These are phyloP conservation scores for Rhytidiadelphus loreus DNA, from an alignment of 225 moss, liverwort and hornwort genomes.

Conservation along the genomic window DNA sequence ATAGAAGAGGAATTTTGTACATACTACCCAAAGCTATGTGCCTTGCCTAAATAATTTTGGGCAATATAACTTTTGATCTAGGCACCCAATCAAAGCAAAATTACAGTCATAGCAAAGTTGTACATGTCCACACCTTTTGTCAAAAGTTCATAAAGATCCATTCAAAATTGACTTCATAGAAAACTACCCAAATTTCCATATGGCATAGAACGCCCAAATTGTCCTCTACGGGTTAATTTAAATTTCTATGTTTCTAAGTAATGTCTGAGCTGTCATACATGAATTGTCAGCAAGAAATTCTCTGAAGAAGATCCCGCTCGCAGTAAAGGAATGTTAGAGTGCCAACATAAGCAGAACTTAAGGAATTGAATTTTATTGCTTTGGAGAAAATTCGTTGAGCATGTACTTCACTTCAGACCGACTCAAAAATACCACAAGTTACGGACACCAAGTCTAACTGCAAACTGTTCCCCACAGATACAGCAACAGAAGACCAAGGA, in stretches of 20 bases:
- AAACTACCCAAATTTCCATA: not conserved
- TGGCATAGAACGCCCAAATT: not conserved
- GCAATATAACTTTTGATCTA: not conserved
- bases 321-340: not conserved
- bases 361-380: not conserved
- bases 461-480: not conserved
- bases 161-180: not conserved
- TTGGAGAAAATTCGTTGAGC: not conserved
- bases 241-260: not conserved
- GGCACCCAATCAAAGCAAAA: not conserved
- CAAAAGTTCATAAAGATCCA: not conserved
- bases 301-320: not conserved
- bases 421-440: not conserved
- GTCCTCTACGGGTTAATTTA: too few species aligned
- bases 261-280: not conserved
- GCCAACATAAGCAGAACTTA: too few species aligned
- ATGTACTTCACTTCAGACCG: not conserved
- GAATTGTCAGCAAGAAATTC: not conserved
- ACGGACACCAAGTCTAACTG: not conserved
- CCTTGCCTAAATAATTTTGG: not conserved
- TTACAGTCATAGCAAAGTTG: not conserved
- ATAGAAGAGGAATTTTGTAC: not conserved
- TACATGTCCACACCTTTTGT: not conserved
- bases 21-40: rapidly evolving
- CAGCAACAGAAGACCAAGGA: not conserved